Evolutionary conservation across 306 rosid genomes (phyloP).

Genomic region (Albizia julibrissin): DNA sequence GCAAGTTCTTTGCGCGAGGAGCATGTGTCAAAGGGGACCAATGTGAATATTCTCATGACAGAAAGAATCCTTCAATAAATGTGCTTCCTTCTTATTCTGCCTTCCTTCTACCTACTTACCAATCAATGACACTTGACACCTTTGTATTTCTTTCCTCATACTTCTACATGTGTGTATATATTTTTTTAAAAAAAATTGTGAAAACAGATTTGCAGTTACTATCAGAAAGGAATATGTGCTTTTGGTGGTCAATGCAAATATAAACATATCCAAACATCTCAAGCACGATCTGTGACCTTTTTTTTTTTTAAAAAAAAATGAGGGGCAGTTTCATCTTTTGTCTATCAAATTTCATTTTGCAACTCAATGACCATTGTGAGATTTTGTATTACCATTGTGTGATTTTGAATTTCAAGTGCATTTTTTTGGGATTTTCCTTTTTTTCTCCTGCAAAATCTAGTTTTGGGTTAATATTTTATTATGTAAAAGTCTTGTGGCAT

Average conservation of each 20-base stretch:
- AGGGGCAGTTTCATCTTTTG: too few relatives aligned
- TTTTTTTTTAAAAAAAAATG: too few relatives aligned
- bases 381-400: slow-evolving; percentile 4
- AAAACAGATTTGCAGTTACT: slow-evolving; percentile 69
- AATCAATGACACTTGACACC: background rate
- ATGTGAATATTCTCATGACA: slow-evolving; percentile 22
- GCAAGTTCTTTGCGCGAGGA: slow-evolving; percentile 25
- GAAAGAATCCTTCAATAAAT: slow-evolving; percentile 45
- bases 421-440: too few relatives aligned
- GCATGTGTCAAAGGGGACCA: slow-evolving; percentile 12
- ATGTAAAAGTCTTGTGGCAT: too few relatives aligned
- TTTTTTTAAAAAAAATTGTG: background rate
- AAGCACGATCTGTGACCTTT: slow-evolving; percentile 42
- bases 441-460: too few relatives aligned
- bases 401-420: too few relatives aligned
- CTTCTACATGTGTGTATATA: background rate
- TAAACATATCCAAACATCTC: slow-evolving; percentile 70
- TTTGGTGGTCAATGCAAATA: slow-evolving; percentile 87
- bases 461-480: too few relatives aligned
- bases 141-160: slow-evolving; percentile 9
- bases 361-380: too few relatives aligned
- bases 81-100: slow-evolving; percentile 34
- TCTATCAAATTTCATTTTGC: too few relatives aligned
- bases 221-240: slow-evolving; percentile 73
- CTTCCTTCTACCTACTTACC: background rate